phyloP scores from a whole-genome alignment of 805 yeast genomes.

The Brettanomyces nanus region DNA sequence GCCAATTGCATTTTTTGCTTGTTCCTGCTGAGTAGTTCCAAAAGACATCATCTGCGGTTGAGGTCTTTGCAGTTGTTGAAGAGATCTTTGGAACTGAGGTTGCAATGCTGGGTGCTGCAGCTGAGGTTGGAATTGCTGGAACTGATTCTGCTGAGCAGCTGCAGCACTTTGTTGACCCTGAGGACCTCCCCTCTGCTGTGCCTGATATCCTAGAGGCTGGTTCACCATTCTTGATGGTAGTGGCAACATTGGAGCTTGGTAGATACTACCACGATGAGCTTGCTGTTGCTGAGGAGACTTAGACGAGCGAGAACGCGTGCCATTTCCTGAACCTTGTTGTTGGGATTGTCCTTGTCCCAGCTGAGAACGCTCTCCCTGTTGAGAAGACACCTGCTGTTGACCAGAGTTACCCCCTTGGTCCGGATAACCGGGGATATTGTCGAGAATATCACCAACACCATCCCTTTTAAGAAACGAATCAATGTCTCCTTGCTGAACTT shows the following conservation, averaged over 20 bases:
- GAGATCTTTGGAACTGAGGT: not conserved
- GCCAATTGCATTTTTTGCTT: not conserved
- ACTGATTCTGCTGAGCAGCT: not conserved
- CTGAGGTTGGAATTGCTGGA: slow-evolving; percentile 1
- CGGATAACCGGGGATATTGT: slow-evolving; percentile 16
- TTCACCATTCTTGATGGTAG: slow-evolving; percentile 2
- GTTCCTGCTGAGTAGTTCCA: not conserved
- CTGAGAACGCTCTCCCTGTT: not conserved
- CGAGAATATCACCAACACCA: slow-evolving; percentile 22
- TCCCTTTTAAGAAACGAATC: slow-evolving; percentile 30
- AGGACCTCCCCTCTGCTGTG: slow-evolving; percentile 1
- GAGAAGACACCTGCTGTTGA: slow-evolving; percentile 3
- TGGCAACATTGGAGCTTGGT: slow-evolving; percentile 4
- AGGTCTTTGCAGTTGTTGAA: not conserved
- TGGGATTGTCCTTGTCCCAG: not conserved
- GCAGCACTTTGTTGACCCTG: not conserved
- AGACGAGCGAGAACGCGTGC: not conserved
- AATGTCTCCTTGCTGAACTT: slow-evolving; percentile 24
- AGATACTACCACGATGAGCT: slow-evolving; percentile 1
- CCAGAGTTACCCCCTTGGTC: slow-evolving; percentile 9
- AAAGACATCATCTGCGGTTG: not conserved
- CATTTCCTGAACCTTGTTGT: too few species aligned
- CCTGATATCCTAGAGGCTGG: slow-evolving; percentile 1
- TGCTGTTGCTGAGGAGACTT: not conserved
- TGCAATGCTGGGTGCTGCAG: not conserved